Conservation (phyloP, 1,284 basidiomycete genomes). For the Austroboletus rostrupii region DNA sequence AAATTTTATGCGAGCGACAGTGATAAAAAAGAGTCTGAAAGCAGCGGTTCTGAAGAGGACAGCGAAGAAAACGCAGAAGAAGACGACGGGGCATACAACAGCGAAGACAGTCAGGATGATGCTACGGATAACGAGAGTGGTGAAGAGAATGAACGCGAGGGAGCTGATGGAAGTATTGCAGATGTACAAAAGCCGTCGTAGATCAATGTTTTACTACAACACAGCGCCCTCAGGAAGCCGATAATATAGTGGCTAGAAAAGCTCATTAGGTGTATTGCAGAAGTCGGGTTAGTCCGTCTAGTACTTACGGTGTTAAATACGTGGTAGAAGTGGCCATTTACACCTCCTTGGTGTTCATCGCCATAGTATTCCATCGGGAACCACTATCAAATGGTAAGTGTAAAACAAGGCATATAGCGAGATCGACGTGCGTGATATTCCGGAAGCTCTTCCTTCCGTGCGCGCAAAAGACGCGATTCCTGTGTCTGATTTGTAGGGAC, state of each 20-base stretch:
- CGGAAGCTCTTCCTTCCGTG: constrained; percentile 63
- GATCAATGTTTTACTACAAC: constrained; percentile 32
- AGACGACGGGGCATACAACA: constrained; percentile 33
- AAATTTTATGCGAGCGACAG: constrained; percentile 56
- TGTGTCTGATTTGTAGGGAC: constrained; percentile 56
- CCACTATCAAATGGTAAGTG: constrained; percentile 46
- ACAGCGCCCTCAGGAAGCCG: constrained; percentile 50
- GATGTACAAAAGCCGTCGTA: constrained; percentile 11
- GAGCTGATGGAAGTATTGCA: constrained; percentile 3
- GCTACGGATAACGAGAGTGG: constrained; percentile 23
- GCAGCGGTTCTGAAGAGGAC: constrained; percentile 19
- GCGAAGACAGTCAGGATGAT: constrained; percentile 31
- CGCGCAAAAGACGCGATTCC: constrained; percentile 62
- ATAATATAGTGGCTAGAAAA: constrained; percentile 62
- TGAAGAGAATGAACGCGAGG: constrained; percentile 17
- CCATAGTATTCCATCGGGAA: constrained; percentile 71
- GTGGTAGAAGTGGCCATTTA: constrained; percentile 71
- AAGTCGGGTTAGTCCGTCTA: no score
- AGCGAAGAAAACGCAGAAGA: constrained; percentile 30
- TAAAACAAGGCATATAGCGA: not conserved
- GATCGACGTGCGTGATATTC: constrained; percentile 50
- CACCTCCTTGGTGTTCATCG: constrained; percentile 47
- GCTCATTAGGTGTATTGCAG: not conserved
- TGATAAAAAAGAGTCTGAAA: constrained; percentile 23
- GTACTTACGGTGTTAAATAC: constrained; percentile 65